Base-by-base conservation (phyloP, 371 early-diverging fungal species). In the Mucor racemosus region DNA sequence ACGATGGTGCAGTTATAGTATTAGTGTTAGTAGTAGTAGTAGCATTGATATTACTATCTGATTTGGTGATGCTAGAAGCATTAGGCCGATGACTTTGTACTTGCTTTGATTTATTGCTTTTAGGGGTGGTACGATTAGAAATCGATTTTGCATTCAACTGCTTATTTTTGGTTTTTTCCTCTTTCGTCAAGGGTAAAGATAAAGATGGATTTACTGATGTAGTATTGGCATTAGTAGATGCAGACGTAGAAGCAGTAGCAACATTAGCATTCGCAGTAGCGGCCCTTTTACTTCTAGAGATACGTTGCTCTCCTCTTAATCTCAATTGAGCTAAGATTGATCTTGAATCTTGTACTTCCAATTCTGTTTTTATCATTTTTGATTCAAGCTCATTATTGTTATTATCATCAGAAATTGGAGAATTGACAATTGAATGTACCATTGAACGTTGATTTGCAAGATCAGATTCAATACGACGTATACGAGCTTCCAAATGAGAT, bases 301-400 rank as follows among this genome's bases (percentile, higher is more conserved):
- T 76, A 0, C 76, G 66, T 44, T 81, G 81, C 41, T 81, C 81
- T 21, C 81, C 81, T 33, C 77, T 71, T 17, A 81, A 67, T 5
- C 81, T 69, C 26, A 81, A 57, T 59, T 81, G 81, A 42, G 81
- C 81, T 6, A 81, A 65, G 7, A 81, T 81, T 4, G 81, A 74
- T 33, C 78, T 69, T 17, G 81, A 81, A 39, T 81, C 81, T 41
- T 78, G 81, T 0, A 81, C 77, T 67, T 81, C 81, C 38, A 76
- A 71, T 40, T 78, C 81, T 4, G 77, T 78, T 40, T 81, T 78
- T 10, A 67, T 36, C 70, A 80, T 77, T 21, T 59, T 62, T 1
- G 60, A 62, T 33, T 57, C 62, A 4, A 64, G 34, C 7, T 64
- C 60, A 10, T 50, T 31, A n/a, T 40, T 21, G 4, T 46, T 4